Conservation (phyloP, 2,329 filamentous ascomycete species). For the Fusarium virguliforme region DNA sequence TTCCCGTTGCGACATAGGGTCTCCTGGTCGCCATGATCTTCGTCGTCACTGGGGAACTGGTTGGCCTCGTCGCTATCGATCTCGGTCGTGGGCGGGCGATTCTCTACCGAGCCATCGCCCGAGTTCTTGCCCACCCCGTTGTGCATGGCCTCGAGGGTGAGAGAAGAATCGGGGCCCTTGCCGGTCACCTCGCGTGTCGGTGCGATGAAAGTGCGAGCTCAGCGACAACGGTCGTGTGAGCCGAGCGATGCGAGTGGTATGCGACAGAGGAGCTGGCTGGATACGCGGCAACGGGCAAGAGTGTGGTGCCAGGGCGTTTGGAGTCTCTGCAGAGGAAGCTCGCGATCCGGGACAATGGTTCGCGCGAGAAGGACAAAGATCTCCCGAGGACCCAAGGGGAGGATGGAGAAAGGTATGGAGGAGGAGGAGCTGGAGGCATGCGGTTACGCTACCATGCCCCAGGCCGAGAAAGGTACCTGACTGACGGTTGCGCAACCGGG, state of each 20-base stretch:
- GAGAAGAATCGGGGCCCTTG: conserved; percentile 33
- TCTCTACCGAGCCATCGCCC: conserved; percentile 52
- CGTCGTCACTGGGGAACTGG: conserved; percentile 59
- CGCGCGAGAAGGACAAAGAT: conserved; percentile 47
- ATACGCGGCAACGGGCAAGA: conserved; percentile 32
- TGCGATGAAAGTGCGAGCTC: conserved; percentile 43
- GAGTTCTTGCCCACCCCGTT: conserved; percentile 49
- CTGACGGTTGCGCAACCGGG: conserved; percentile 11
- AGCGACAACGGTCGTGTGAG: conserved; percentile 29
- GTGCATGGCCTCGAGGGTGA: conserved; percentile 43
- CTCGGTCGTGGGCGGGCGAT: conserved; percentile 56
- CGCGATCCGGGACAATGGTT: conserved; percentile 46
- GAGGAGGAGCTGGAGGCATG: conserved; percentile 11
- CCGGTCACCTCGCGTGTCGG: conserved; percentile 35
- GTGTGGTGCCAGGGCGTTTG: conserved; percentile 18
- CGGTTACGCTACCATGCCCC: conserved; percentile 9
- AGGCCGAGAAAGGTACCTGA: conserved; percentile 22
- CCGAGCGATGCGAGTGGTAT: conserved; percentile 15
- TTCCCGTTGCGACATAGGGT: conserved; percentile 61
- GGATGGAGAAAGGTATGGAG: conserved; percentile 7
- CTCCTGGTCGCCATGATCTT: conserved; percentile 63
- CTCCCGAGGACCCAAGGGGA: conserved; percentile 44
- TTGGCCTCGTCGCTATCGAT: conserved; percentile 65
- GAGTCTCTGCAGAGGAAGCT: conserved; percentile 39
- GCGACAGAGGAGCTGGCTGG: conserved; percentile 22